These are phyloP conservation scores for Macrocybe sp. DNA, from an alignment of 1,284 basidiomycete species.

Conservation along the genomic window DNA sequence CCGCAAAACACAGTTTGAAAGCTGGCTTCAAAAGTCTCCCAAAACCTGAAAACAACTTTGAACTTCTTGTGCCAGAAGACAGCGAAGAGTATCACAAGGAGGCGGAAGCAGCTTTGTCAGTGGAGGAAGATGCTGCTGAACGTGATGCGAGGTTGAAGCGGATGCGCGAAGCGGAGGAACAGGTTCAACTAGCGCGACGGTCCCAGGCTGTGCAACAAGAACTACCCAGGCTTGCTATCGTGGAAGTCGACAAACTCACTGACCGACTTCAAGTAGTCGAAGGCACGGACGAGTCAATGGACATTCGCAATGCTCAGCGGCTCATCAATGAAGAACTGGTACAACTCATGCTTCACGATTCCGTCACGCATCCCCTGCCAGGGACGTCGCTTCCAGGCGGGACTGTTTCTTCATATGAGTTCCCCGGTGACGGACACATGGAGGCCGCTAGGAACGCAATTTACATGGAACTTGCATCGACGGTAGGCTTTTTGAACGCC, in stretches of 20 bases:
- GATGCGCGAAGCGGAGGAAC: slow-evolving; percentile 73
- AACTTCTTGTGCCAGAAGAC: slow-evolving; percentile 87
- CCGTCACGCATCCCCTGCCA: slow-evolving; percentile 83
- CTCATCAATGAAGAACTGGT: slow-evolving; percentile 82
- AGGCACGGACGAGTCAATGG: slow-evolving; percentile 37
- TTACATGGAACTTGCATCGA: slow-evolving; percentile 74
- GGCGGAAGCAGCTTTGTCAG: slow-evolving; percentile 30
- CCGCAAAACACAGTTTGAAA: slow-evolving; percentile 70
- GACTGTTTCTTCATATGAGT: slow-evolving; percentile 67
- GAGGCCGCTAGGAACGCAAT: slow-evolving; percentile 69
- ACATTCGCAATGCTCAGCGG: slow-evolving; percentile 47
- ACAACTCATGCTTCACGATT: slow-evolving; percentile 82
- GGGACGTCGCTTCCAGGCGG: slow-evolving; percentile 82
- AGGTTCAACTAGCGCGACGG: slow-evolving; percentile 74
- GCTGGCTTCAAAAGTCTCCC: slow-evolving; percentile 85
- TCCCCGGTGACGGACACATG: slow-evolving; percentile 78
- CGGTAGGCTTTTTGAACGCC: slow-evolving; percentile 84
- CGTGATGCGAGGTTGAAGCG: slow-evolving; percentile 78
- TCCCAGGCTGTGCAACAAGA: slow-evolving; percentile 79
- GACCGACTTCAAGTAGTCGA: slow-evolving; percentile 46
- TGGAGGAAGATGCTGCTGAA: slow-evolving; percentile 26
- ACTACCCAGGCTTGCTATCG: slow-evolving; percentile 83
- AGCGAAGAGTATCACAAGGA: slow-evolving; percentile 30
- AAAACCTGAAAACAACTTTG: slow-evolving; percentile 96
- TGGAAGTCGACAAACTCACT: slow-evolving; percentile 69